These are phyloP conservation scores for Kandelia obovata DNA, from an alignment of 345 rosid genomes.

Conservation along the genomic window DNA sequence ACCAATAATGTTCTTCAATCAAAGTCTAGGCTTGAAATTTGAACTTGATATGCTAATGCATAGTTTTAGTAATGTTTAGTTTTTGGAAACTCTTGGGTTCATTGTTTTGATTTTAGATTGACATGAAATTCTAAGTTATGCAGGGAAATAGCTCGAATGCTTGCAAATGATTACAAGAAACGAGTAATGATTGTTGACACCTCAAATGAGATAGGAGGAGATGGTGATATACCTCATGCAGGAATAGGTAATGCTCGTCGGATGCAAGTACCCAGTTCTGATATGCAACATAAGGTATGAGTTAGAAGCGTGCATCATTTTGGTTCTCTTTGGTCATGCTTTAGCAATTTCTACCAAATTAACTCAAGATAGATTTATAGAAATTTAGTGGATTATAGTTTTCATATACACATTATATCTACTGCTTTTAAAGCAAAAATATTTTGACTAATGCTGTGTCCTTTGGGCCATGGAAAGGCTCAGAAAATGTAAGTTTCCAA, in stretches of 20 bases:
- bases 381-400: background rate
- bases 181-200: conserved; percentile 95
- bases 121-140: conserved; percentile 12
- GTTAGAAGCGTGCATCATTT: conserved; percentile 5
- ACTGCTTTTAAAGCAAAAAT: no score
- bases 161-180: conserved; percentile 79
- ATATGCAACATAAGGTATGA: conserved; percentile 79
- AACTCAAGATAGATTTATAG: background rate
- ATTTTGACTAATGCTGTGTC: no score
- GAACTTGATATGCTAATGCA: no score
- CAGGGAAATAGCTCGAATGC: conserved; percentile 91
- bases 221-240: conserved; percentile 94
- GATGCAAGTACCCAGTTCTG: conserved; percentile 90
- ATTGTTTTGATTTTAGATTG: background rate
- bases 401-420: no score
- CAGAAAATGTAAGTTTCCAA: no score
- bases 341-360: background rate
- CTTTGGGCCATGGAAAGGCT: no score
- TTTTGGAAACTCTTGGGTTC: background rate
- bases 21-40: no score
- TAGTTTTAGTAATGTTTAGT: background rate
- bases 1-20: no score
- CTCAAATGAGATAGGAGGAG: conserved; percentile 95
- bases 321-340: conserved; percentile 9
- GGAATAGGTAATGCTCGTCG: conserved; percentile 91